A percentile compares a stretch with the other conserved stretches of the same genome.
phyloP scores from a whole-genome alignment of 495 filamentous ascomycete genomes.

The Penicillium pulvis region DNA sequence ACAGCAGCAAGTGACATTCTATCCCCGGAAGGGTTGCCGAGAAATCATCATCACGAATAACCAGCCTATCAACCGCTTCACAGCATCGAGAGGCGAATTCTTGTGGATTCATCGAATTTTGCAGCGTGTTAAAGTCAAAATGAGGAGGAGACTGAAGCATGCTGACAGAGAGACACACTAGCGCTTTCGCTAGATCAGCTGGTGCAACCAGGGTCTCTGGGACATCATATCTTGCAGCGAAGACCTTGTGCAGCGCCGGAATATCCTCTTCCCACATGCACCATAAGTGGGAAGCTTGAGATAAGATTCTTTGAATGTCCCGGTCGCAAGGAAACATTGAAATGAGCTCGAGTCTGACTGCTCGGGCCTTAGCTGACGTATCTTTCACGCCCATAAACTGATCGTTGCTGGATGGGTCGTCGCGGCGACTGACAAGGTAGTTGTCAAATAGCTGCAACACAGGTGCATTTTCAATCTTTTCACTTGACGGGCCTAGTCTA shows the following conservation, averaged over 20 bases:
- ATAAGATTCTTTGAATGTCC: conserved; percentile 33
- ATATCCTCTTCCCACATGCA: conserved; percentile 34
- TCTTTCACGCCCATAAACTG: conserved; percentile 26
- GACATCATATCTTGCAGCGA: conserved; percentile 4
- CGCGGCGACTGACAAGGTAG: conserved; percentile 37
- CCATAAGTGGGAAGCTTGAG: conserved; percentile 31
- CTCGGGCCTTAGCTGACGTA: conserved; percentile 33
- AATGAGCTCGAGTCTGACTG: conserved; percentile 28
- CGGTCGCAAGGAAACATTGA: conserved; percentile 36
- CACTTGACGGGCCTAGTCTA: conserved; percentile 26
- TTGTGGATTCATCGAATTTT: conserved; percentile 26
- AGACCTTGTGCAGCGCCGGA: conserved; percentile 20
- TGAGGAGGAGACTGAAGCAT: conserved; percentile 34
- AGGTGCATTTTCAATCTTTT: conserved; percentile 40
- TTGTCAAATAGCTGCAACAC: conserved; percentile 46
- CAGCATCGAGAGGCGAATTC: conserved; percentile 37
- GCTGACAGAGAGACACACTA: conserved; percentile 38
- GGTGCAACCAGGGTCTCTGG: conserved; percentile 25
- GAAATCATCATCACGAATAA: conserved; percentile 52
- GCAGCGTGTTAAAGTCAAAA: conserved; percentile 28
- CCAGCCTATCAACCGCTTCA: conserved; percentile 38
- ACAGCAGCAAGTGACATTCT: conserved; percentile 48
- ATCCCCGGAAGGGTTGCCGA: conserved; percentile 52
- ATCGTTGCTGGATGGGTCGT: conserved; percentile 29
- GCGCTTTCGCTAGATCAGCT: conserved; percentile 37